Evolutionary conservation across 2,329 filamentous ascomycete genomes (phyloP).

Genomic region (Arthrocladium fulminans): DNA sequence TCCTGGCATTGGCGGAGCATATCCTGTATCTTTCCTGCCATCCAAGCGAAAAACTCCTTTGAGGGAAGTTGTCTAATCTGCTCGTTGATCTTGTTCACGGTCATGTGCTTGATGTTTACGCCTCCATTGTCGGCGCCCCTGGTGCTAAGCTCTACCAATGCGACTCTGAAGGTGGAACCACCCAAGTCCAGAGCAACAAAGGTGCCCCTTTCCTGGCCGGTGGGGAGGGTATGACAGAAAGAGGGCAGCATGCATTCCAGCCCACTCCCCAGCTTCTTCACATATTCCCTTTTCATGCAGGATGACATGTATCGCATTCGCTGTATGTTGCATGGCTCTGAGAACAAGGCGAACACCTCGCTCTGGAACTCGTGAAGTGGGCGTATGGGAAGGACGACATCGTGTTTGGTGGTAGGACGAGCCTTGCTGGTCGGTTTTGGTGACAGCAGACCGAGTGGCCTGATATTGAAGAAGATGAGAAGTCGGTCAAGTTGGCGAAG

Average conservation of each 20-base stretch:
- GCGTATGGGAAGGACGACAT: conserved; percentile 14
- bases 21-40: conserved; percentile 50
- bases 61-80: conserved; percentile 47
- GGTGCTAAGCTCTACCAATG: conserved; percentile 49
- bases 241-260: conserved; percentile 58
- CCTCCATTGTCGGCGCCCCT: conserved; percentile 28
- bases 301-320: conserved; percentile 36
- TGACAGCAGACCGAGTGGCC: not conserved
- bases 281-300: conserved; percentile 43
- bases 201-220: conserved; percentile 50
- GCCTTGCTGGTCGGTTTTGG: not conserved
- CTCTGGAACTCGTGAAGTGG: conserved; percentile 29
- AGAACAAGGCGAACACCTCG: conserved; percentile 28
- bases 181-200: conserved; percentile 56
- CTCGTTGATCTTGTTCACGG: conserved; percentile 49
- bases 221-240: conserved; percentile 53
- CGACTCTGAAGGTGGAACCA: conserved; percentile 57
- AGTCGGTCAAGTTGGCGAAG: conserved; percentile 30
- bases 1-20: conserved; percentile 41
- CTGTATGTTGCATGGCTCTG: conserved; percentile 25
- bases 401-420: conserved; percentile 8
- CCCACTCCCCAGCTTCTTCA: conserved; percentile 45
- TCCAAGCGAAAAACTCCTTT: conserved; percentile 57
- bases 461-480: conserved; percentile 31
- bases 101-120: conserved; percentile 48